Conservation (phyloP, 805 yeast species). For the Ogataea paraovalis region DNA sequence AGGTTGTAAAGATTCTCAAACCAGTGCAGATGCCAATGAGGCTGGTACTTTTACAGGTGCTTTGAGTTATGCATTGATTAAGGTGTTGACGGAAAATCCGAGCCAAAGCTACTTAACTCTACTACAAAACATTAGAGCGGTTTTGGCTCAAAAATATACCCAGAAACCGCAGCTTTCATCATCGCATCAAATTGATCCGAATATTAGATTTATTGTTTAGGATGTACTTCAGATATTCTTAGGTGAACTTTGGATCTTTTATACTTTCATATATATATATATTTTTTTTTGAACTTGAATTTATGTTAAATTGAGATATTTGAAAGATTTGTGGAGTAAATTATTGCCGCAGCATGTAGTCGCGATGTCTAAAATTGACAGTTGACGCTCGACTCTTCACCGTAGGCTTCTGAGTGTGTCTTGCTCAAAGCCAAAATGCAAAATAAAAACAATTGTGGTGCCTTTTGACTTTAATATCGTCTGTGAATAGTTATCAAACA, state of each 20-base stretch:
- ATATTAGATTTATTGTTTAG: slow-evolving; percentile 35
- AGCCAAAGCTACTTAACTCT: slow-evolving; percentile 66
- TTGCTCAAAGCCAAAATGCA: no score
- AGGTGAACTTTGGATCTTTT: no score
- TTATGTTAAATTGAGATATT: no score
- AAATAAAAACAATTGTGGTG: no score
- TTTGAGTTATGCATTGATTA: slow-evolving; percentile 74
- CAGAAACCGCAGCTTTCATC: slow-evolving; percentile 83
- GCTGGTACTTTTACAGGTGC: slow-evolving; percentile 78
- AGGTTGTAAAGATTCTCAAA: slow-evolving; percentile 82
- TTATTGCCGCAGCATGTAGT: no score
- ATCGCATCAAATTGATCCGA: slow-evolving; percentile 74
- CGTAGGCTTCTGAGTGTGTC: no score
- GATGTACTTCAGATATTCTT: not conserved
- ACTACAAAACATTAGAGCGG: slow-evolving; percentile 64
- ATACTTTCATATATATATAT: not conserved
- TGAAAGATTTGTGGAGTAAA: no score
- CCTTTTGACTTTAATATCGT: no score
- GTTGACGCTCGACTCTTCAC: no score
- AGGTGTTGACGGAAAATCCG: slow-evolving; percentile 56
- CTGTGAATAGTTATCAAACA: no score
- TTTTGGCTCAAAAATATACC: slow-evolving; percentile 58
- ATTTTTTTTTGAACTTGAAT: not conserved
- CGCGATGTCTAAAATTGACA: no score
- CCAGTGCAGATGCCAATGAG: slow-evolving; percentile 77